These are phyloP conservation scores for Trypanosoma rangeli DNA, from an alignment of 208 protist genomes.

Conservation along the genomic window DNA sequence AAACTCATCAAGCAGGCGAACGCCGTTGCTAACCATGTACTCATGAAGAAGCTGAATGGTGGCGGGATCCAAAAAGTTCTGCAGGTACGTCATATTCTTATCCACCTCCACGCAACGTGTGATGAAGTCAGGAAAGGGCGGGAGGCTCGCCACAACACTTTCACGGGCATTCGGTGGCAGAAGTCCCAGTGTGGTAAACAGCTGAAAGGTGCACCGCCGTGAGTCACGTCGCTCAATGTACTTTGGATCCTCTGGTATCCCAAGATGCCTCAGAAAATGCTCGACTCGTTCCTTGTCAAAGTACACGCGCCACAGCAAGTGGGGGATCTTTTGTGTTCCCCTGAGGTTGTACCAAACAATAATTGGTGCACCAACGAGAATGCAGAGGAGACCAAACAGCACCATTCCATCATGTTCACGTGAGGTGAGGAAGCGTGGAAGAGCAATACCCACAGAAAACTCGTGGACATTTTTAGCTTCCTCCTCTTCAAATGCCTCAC, in stretches of 20 bases:
- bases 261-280: conserved; percentile 77
- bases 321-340: conserved; percentile 64
- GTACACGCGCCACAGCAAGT: conserved; percentile 66
- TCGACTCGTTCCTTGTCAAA: conserved; percentile 84
- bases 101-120: conserved; percentile 76
- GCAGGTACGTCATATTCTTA: conserved; percentile 58
- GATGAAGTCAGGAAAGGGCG: conserved; percentile 75
- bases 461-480: conserved; percentile 69
- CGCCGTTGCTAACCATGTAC: conserved; percentile 64
- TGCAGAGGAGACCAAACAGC: conserved; percentile 75
- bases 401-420: conserved; percentile 88
- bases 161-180: conserved; percentile 62
- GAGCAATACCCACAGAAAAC: conserved; percentile 85
- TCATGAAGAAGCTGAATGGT: conserved; percentile 49
- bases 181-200: conserved; percentile 58
- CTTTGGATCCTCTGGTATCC: conserved; percentile 74
- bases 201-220: conserved; percentile 40
- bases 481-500: conserved; percentile 90
- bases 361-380: conserved; percentile 71
- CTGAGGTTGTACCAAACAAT: conserved; percentile 84
- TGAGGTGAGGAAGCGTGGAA: conserved; percentile 85
- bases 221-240: conserved; percentile 65
- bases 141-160: conserved; percentile 62
- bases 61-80: conserved; percentile 49
- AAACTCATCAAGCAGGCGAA: conserved; percentile 64